These are phyloP conservation scores for Rhodotorula sphaerocarpa DNA, from an alignment of 768 basidiomycete species.

Conservation along the genomic window DNA sequence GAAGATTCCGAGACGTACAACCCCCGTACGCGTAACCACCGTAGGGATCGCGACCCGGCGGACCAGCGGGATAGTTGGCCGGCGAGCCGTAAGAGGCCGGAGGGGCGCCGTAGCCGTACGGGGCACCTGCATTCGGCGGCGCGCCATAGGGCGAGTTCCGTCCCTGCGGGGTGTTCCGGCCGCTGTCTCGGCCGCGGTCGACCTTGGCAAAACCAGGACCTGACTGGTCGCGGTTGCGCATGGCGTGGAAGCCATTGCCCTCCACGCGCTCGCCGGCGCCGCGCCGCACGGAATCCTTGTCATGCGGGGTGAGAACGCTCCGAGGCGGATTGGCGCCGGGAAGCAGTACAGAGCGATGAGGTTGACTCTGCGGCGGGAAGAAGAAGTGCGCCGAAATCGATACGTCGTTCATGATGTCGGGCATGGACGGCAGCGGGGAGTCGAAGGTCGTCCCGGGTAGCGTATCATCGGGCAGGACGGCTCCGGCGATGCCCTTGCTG, in stretches of 20 bases:
- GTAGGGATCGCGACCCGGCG: slow-evolving; percentile 16
- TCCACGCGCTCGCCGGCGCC: slow-evolving; percentile 35
- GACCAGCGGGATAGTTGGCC: background rate
- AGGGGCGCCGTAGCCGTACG: slow-evolving; percentile 12
- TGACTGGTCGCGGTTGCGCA: slow-evolving; percentile 11
- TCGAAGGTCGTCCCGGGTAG: slow-evolving; percentile 87
- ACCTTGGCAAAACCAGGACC: slow-evolving; percentile 30
- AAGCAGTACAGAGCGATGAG: slow-evolving; percentile 75
- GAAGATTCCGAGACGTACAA: slow-evolving; percentile 17
- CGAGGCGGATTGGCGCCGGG: slow-evolving; percentile 59
- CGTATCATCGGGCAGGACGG: slow-evolving; percentile 71
- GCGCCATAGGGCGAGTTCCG: background rate
- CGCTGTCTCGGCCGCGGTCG: slow-evolving; percentile 5
- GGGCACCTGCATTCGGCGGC: slow-evolving; percentile 3
- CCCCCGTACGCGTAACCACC: slow-evolving; percentile 21
- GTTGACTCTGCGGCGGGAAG: slow-evolving; percentile 76
- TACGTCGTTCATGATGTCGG: slow-evolving; percentile 76
- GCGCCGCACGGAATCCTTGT: slow-evolving; percentile 52
- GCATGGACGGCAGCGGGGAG: slow-evolving; percentile 59
- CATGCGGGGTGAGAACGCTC: slow-evolving; percentile 58
- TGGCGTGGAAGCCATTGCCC: slow-evolving; percentile 30
- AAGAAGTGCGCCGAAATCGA: slow-evolving; percentile 78
- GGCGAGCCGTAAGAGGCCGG: background rate
- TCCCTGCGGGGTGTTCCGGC: background rate
- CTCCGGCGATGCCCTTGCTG: slow-evolving; percentile 72